Percentiles rank a stretch among this genome's conserved stretches.
Conservation (phyloP, 306 rosid genomes). For the Arachis stenosperma region DNA sequence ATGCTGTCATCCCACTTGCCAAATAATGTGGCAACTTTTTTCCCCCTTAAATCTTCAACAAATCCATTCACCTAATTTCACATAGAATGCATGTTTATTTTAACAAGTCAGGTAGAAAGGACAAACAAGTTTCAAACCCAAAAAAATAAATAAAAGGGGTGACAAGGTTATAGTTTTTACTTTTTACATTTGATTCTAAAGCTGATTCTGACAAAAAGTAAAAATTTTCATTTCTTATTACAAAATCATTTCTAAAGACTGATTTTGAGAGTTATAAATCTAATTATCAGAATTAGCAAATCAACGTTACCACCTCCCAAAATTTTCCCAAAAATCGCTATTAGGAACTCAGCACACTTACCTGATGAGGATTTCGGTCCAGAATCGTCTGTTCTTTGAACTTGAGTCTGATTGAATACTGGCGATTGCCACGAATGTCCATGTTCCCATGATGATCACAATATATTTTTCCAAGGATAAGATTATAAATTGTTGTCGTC, state of each 20-base stretch:
- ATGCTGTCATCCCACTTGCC: conserved; percentile 98
- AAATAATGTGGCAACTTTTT: conserved; percentile 69
- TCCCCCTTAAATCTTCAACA: conserved; percentile 74
- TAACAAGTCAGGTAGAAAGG: conserved; percentile 8
- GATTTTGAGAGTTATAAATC: no score
- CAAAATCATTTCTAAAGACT: no score
- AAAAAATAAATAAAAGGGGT: no score
- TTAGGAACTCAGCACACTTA: conserved; percentile 39
- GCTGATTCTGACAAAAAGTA: no score
- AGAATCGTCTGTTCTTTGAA: conserved; percentile 94
- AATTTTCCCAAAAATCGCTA: no score
- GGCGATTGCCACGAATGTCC: conserved; percentile 86
- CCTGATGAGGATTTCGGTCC: conserved; percentile 98
- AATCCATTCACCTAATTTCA: conserved; percentile 73
- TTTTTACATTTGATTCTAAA: no score
- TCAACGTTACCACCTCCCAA: not conserved
- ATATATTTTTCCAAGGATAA: conserved; percentile 88
- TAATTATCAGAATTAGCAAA: no score
- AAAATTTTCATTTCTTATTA: no score
- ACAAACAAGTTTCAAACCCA: not conserved
- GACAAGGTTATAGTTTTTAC: no score
- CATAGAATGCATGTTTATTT: conserved; percentile 9
- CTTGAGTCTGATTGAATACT: conserved; percentile 78
- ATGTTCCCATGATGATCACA: conserved; percentile 96
- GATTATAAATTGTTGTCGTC: conserved; percentile 90